Base-by-base conservation (phyloP, 345 rosid species). In the Anacardium occidentale region DNA sequence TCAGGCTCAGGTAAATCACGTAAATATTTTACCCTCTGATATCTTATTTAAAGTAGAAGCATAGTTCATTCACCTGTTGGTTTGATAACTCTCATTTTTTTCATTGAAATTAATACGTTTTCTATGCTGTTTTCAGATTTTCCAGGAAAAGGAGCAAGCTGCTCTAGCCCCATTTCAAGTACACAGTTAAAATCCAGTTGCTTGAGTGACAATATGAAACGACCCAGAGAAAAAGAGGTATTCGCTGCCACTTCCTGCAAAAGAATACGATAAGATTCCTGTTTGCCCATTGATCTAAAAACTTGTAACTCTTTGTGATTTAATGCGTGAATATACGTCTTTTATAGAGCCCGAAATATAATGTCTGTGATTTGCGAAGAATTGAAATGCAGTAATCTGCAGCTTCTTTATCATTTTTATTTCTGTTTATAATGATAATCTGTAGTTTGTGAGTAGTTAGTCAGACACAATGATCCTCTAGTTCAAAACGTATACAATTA, bases 141-240 rank as follows among this genome's bases (percentile, higher is more conserved):
- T 64, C 72, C 17, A 50, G 80, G 51, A 3, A 59, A 10, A 56
- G 26, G 59, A 32, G 69, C 40, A 21, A 7, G 47, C 55, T 32
- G 2, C 12, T 5, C 50, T 2, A 45, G 71, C 62, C 29, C n/a
- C 11, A 4, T 44, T 53, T 25, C 78, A 25, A 56, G 67, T 17
- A 52, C 77, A 34, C 78, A 78, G 55, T 55, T 69, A 52, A 78
- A 69, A 20, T 87, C 89, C 77, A 78, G 81, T 70, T 72, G 62
- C 69, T 6, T 57, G 20, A 70, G 69, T 54, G 66, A 76, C 25
- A 76, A 60, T 69, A n/a, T 78, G 71, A 90, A 86, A 80, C 74
- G 91, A 68, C 51, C 42, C 66, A 82, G 88, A 66, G 90, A 86
- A 21, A 89, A 86, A 60, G 91, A 86, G 45, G 76, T 59, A 76